Evolutionary conservation across 352 stramenopile genomes (phyloP), one percentile per base, ranked within the genome.

Genomic region (Globisporangium cystogenes): DNA sequence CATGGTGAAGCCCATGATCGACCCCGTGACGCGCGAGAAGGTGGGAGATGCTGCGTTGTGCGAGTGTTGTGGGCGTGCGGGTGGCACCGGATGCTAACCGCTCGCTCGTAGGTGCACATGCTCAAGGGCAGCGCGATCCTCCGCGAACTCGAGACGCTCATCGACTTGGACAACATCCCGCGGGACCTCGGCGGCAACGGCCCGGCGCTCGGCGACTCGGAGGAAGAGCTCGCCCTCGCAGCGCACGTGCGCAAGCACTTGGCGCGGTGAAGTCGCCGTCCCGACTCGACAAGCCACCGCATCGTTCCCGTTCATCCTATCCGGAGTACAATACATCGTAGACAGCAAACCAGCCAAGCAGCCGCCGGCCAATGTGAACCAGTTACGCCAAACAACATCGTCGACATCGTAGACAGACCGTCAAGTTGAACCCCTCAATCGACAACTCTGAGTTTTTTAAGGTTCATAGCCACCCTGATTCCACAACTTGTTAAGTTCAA

Each of bases 21-120:
- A 97, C 53, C 91, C 95, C 27, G 91, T 95, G 11, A 98, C 94
- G n/a, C 85, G 89, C 55, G 76, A 96, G 51, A 98, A 98, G 76
- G 95, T 98, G 39, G 26, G 5, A 6, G 26, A 21, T 31, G 42
- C 11, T 48, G 42, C 20, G 11, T 41, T n/a, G 11, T 31, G 21
- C 40, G n/a, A n/a, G n/a, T n/a, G n/a, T n/a, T n/a, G n/a, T n/a
- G n/a, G n/a, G n/a, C n/a, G n/a, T n/a, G n/a, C n/a, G n/a, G n/a
- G n/a, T n/a, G n/a, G n/a, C 7, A 24, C n/a, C 20, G 26, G 42
- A 36, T 52, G 35, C 33, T 42, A 5, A 53, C 41, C 42, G 27
- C 33, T 53, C 37, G 55, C 50, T 2, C 33, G 55, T 36, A 87
- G 73, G 71, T 86, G 16, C 78, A 93, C 46, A 90, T 90, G 78